Evolutionary conservation across 2,329 filamentous ascomycete genomes (phyloP).

Genomic region (Juglanconis juglandina): DNA sequence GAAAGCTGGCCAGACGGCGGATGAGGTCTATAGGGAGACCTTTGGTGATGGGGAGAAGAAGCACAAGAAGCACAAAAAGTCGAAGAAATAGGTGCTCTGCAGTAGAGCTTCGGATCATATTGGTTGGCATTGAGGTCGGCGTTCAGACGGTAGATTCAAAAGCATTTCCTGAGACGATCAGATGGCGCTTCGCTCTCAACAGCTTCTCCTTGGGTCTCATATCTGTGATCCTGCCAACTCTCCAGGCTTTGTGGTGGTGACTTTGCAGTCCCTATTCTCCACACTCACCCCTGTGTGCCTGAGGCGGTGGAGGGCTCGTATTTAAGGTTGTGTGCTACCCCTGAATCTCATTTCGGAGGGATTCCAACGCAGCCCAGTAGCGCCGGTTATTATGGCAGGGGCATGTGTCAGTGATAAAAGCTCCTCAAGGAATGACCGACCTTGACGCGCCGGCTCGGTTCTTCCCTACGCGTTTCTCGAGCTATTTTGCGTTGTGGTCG

Average conservation of each 20-base stretch:
- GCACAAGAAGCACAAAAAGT: conserved; percentile 53
- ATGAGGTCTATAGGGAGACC: conserved; percentile 60
- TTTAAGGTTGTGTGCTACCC: conserved; percentile 9
- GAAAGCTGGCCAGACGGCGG: conserved; percentile 60
- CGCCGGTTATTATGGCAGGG: neutral
- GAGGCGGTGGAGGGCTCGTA: neutral
- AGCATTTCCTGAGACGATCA: neutral
- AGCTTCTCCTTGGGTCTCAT: too few species aligned
- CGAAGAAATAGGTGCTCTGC: conserved; percentile 32
- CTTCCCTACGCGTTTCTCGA: neutral
- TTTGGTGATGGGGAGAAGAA: conserved; percentile 51
- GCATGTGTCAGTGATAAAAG: neutral
- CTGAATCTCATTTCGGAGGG: conserved; percentile 16
- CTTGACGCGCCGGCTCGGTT: neutral
- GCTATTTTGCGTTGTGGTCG: neutral
- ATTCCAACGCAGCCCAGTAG: conserved; percentile 3
- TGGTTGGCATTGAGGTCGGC: neutral
- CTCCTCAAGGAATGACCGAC: neutral
- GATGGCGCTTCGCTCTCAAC: too few species aligned
- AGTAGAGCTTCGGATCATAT: neutral
- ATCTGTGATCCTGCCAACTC: too few species aligned
- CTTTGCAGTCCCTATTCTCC: too few species aligned
- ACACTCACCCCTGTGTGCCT: neutral
- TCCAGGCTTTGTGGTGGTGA: too few species aligned
- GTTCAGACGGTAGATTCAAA: neutral